A percentile compares a stretch with the other conserved stretches of the same genome.
Conservation (phyloP, 2,329 filamentous ascomycete species). For the Penicillium aurantiogriseum region DNA sequence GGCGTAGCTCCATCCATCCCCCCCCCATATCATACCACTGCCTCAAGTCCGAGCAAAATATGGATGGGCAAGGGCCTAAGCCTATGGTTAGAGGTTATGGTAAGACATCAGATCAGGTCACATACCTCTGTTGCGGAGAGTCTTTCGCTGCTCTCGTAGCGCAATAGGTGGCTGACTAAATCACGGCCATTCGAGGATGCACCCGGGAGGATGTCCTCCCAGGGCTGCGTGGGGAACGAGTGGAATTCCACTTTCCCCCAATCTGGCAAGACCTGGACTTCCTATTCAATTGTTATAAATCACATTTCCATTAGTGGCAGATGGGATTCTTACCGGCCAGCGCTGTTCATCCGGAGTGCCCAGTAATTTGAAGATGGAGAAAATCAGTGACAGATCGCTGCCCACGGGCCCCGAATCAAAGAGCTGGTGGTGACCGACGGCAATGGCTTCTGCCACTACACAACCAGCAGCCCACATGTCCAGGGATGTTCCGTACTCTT, state of each 20-base stretch:
- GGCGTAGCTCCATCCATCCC: conserved; percentile 1
- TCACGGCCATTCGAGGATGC: conserved; percentile 60
- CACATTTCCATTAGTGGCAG: conserved; percentile 1
- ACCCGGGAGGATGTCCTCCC: conserved; percentile 67
- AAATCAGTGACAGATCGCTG: conserved; percentile 84
- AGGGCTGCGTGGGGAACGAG: conserved; percentile 65
- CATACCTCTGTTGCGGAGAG: conserved; percentile 64
- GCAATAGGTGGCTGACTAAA: conserved; percentile 66
- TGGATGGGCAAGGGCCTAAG: conserved; percentile 40
- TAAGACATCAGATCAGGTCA: neutral
- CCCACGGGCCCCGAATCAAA: conserved; percentile 90
- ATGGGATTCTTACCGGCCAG: conserved; percentile 68
- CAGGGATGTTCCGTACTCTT: conserved; percentile 66
- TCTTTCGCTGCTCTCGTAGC: conserved; percentile 68
- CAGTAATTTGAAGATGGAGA: conserved; percentile 87
- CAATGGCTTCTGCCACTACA: conserved; percentile 73
- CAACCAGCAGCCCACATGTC: conserved; percentile 90
- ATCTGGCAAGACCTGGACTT: conserved; percentile 63
- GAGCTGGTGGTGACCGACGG: conserved; percentile 57
- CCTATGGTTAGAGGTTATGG: conserved; percentile 17
- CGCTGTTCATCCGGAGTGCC: conserved; percentile 77
- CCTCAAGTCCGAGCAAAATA: conserved; percentile 32
- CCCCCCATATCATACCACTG: neutral
- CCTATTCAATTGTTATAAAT: conserved; percentile 25
- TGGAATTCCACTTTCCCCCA: conserved; percentile 85